Base-by-base conservation (phyloP, 805 yeast genomes). In the Cyberlindnera sargentensis region DNA sequence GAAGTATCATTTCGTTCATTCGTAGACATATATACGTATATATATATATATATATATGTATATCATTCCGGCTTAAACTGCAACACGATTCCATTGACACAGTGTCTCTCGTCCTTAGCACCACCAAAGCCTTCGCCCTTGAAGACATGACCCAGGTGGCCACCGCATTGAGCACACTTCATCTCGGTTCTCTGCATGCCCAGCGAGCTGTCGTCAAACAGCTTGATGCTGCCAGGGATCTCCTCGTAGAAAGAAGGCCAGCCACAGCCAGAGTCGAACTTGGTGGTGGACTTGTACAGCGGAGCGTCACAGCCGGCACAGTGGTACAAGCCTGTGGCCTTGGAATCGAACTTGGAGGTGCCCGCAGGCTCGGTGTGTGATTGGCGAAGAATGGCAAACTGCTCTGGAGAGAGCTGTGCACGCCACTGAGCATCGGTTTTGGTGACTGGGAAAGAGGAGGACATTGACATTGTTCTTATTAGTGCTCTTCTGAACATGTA, bases 221-320 rank as follows among this genome's bases (percentile, higher is more conserved):
- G 70, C 23, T 63, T 71, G 34, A 93, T 72, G 5, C 95, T 72
- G 0, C 89, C 90, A 0, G 95, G 95, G 34, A 86, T 68, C 1
- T 95, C 96, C 45, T 87, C 84, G 62, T 82, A 91, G 63, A 93
- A 93, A 0, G 96, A 90, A 1, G 99, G 99, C 99, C 99, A 93
- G 3, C 99, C 99, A 63, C 99, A 93, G 42, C 88, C 88, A 9
- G 95, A 78, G 45, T 83, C 81, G 56, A 93, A 93, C 63, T 93
- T 91, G 4, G 96, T 75, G 30, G 73, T 68, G 28, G 95, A 80
- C 47, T 74, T 73, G 63, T 93, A 93, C 29, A 93, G 66, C 9
- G 96, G 95, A 36, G 75, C 68, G 40, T 71, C 72, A 64, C 99
- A 93, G 5, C 83, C 98, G 0, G 84, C 96, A 66, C 99, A 93